phyloP scores from a whole-genome alignment of 2,329 filamentous ascomycete genomes.

The Talaromyces sp. region DNA sequence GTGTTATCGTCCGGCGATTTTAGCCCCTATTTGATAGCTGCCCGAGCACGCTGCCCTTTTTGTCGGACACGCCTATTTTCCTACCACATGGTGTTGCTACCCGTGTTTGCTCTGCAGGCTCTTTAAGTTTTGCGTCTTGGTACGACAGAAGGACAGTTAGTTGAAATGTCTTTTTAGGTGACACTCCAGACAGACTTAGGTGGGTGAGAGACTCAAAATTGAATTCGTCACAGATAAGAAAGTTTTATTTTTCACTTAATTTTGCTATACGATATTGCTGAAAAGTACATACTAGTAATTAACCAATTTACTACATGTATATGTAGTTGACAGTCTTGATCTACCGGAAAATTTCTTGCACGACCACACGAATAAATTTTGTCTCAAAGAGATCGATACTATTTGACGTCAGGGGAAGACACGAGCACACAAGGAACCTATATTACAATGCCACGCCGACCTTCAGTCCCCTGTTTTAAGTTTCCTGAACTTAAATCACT shows the following conservation, averaged over 20 bases:
- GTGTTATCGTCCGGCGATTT: not conserved
- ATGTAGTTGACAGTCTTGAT: not conserved
- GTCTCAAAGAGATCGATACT: not conserved
- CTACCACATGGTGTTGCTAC: not conserved
- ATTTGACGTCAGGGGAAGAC: too few relatives aligned
- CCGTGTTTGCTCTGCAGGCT: not conserved
- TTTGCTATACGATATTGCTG: not conserved
- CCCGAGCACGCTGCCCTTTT: not conserved
- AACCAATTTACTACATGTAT: not conserved
- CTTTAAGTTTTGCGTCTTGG: not conserved
- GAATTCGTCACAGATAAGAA: not conserved
- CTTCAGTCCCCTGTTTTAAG: not conserved
- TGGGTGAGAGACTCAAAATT: not conserved
- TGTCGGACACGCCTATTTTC: not conserved
- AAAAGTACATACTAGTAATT: not conserved
- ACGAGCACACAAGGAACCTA: not conserved
- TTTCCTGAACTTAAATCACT: not conserved
- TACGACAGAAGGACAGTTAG: not conserved
- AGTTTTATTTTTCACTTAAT: not conserved
- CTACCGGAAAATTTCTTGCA: not conserved
- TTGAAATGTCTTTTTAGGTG: not conserved
- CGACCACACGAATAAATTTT: not conserved
- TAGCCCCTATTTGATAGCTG: not conserved
- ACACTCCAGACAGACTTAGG: not conserved
- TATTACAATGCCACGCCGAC: not conserved